These are phyloP conservation scores for Ogataea neopini DNA, from an alignment of 805 yeast species.

Conservation along the genomic window DNA sequence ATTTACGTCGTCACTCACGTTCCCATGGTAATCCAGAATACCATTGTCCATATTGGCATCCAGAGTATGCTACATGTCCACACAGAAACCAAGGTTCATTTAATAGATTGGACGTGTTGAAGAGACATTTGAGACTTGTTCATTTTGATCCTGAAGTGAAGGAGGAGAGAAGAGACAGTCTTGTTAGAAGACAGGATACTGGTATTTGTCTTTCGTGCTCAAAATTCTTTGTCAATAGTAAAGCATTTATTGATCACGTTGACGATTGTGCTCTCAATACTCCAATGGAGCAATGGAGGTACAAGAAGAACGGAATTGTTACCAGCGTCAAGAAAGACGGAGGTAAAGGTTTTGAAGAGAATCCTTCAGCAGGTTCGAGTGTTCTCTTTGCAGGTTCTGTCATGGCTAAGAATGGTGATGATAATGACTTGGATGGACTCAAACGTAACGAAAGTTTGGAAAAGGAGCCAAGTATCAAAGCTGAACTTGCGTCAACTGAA, in stretches of 20 bases:
- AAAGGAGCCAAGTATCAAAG: constrained; percentile 4
- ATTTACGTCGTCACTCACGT: constrained; percentile 64
- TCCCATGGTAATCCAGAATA: constrained; percentile 67
- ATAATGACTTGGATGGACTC: neutral
- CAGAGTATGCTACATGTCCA: constrained; percentile 59
- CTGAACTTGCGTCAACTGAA: constrained; percentile 4
- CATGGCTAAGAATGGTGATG: constrained; percentile 2
- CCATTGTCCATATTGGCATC: constrained; percentile 72
- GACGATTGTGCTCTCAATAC: constrained; percentile 54
- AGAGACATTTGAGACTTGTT: constrained; percentile 68
- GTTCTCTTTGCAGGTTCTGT: constrained; percentile 6
- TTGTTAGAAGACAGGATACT: constrained; percentile 46
- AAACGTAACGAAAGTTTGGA: constrained; percentile 5
- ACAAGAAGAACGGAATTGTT: constrained; percentile 34
- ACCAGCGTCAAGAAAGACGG: constrained; percentile 31
- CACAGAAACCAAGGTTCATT: constrained; percentile 78
- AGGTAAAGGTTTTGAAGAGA: constrained; percentile 18
- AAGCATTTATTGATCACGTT: constrained; percentile 64
- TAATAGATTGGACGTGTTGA: constrained; percentile 70
- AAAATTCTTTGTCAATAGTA: constrained; percentile 52
- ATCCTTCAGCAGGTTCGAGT: constrained; percentile 6
- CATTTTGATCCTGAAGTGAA: constrained; percentile 54
- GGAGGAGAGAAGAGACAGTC: constrained; percentile 26
- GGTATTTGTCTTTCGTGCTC: constrained; percentile 74
- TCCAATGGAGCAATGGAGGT: constrained; percentile 37